Conservation (phyloP, 2,329 filamentous ascomycete genomes). For the Sporothrix humicola region DNA sequence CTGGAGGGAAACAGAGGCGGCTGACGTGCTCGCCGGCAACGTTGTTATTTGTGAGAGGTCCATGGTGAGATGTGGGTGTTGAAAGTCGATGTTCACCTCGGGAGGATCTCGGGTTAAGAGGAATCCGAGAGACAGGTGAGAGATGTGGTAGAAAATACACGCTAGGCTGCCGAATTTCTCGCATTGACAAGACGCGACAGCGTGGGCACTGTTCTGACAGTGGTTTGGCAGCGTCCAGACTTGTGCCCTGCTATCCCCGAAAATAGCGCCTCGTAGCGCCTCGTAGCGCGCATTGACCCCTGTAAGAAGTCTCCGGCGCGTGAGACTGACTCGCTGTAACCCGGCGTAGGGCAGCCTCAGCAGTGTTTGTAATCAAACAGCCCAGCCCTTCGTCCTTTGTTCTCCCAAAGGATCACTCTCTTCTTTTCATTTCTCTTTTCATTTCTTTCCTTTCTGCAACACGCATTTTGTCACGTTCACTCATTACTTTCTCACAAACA, state of each 20-base stretch:
- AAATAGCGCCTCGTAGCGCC: background rate
- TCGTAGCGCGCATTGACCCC: background rate
- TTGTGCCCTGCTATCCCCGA: background rate
- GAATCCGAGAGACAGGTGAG: background rate
- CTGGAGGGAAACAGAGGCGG: background rate
- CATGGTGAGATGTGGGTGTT: too few species aligned
- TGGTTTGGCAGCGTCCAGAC: background rate
- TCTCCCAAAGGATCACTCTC: too few species aligned
- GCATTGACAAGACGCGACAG: background rate
- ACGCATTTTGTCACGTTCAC: background rate
- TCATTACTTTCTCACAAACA: background rate
- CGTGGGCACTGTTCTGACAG: background rate
- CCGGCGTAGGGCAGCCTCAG: background rate
- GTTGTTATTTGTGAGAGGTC: background rate
- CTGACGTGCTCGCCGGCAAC: background rate
- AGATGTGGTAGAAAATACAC: background rate
- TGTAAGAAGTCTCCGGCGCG: background rate
- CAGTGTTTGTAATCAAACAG: background rate
- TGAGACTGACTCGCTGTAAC: background rate
- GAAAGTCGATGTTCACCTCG: background rate
- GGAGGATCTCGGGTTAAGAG: background rate
- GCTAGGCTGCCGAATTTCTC: background rate
- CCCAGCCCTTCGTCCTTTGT: too few species aligned
- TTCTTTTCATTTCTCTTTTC: background rate
- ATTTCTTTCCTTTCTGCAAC: background rate